Evolutionary conservation across 163 green algal genomes (phyloP).

Genomic region (Chlorella variabilis): DNA sequence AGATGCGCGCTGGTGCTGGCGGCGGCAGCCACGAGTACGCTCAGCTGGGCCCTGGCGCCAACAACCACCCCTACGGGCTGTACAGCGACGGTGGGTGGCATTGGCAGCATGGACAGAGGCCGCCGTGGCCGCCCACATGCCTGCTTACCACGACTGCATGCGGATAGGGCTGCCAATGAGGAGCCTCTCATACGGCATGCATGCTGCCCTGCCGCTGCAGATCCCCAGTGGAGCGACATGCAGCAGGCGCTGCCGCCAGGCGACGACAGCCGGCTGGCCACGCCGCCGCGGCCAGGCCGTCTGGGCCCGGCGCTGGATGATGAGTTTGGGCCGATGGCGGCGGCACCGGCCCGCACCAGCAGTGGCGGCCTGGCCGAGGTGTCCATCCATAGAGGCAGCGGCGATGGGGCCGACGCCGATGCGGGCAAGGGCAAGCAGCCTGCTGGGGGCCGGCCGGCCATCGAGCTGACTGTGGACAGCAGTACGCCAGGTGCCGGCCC

Average conservation of each 20-base stretch:
- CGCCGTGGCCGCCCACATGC: too few relatives aligned
- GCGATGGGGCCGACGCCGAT: not conserved
- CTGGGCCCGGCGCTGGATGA: not conserved
- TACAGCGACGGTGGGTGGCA: constrained; percentile 26
- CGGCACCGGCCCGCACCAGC: not conserved
- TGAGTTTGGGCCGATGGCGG: constrained; percentile 25
- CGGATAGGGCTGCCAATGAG: too few relatives aligned
- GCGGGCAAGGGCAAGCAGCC: not conserved
- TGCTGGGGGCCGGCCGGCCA: not conserved
- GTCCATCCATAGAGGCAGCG: not conserved
- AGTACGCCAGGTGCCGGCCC: not conserved
- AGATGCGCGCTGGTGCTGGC: not conserved
- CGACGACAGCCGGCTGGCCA: not conserved
- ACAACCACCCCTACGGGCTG: not conserved
- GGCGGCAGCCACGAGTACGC: constrained; percentile 10
- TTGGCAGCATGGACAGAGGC: not conserved
- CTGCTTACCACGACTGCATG: too few relatives aligned
- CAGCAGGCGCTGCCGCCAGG: not conserved
- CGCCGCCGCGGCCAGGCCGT: not conserved
- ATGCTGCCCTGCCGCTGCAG: too few relatives aligned
- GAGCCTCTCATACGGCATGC: too few relatives aligned
- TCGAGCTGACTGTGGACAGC: constrained; percentile 27
- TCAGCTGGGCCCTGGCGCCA: not conserved
- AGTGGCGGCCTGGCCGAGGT: constrained; percentile 22
- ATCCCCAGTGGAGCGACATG: constrained; percentile 21